Base-by-base conservation (phyloP, 2,329 filamentous ascomycete species). In the Alternaria sp. region DNA sequence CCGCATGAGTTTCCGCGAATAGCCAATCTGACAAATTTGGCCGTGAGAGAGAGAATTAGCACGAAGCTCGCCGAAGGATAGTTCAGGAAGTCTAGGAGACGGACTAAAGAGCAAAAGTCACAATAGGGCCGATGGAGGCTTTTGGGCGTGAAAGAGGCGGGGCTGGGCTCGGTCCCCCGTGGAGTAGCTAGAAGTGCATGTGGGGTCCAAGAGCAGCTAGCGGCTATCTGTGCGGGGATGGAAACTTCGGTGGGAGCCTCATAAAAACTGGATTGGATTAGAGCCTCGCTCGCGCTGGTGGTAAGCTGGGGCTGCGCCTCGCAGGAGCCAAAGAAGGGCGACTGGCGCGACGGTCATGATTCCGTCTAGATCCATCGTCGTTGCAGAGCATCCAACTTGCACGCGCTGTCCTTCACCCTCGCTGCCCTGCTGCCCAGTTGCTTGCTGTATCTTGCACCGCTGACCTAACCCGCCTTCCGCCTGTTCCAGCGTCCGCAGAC, bases 191-290 rank as follows among this genome's bases (percentile, higher is more conserved):
- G 30, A 28, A 11, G 46, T 34, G 46, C 30, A 16, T 56, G 57
- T 45, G 57, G 57, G 57, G 57, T 44, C 45, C 48, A 34, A 57
- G 54, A 41, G 54, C 49, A 41, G 57, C 57, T 60, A 60, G 57
- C 57, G 57, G 57, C 45, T 25, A n/a, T 40, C 22, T 51, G 58
- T 62, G 62, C 62, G 62, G 59, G 58, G 59, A 58, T 54, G 59
- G 52, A 52, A 54, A 48, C 63, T 56, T 57, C 30, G 48, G 54
- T 56, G 60, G 62, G 63, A 65, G 63, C 49, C 63, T 63, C 62
- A 65, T 62, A 30, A 55, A 52, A 50, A 25, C 32, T 52, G 58
- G 59, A 58, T 55, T 60, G 59, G 59, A 58, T 56, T 61, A 56
- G 62, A 64, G 59, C 55, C 60, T 59, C 49, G 58, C 51, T 22